Percentiles rank a stretch among this genome's conserved stretches.
Conservation (phyloP, 192 early-diverging fungal species). For the Pecoramyces ruminantium region DNA sequence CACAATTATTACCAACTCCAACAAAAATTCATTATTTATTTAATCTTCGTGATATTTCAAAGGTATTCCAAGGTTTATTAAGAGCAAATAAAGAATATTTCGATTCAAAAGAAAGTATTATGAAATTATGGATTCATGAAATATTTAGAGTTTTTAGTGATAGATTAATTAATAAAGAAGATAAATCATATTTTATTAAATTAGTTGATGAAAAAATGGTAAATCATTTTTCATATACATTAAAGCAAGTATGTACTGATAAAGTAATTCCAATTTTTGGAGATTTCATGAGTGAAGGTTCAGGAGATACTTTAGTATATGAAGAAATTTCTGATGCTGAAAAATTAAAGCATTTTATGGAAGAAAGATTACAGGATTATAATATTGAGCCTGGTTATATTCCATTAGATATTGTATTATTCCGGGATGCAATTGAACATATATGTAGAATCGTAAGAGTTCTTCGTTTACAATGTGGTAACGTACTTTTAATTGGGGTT, state of each 20-base stretch:
- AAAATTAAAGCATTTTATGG: conserved; percentile 26
- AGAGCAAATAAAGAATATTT: conserved; percentile 16
- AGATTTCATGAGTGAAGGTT: conserved; percentile 18
- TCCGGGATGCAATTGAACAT: conserved; percentile 17
- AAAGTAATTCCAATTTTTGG: conserved; percentile 32
- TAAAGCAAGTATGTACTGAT: conserved; percentile 5
- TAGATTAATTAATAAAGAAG: conserved; percentile 23
- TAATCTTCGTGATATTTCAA: conserved; percentile 36
- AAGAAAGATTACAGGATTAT: conserved; percentile 26
- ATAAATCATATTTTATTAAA: conserved; percentile 1
- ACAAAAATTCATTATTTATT: conserved; percentile 45
- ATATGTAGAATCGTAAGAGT: not conserved
- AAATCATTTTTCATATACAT: conserved; percentile 2
- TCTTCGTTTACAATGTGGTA: not conserved
- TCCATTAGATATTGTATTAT: conserved; percentile 37
- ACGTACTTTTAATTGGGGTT: not conserved
- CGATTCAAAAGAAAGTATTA: conserved; percentile 16
- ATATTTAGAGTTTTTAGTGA: conserved; percentile 38
- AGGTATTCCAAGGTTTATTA: conserved; percentile 34
- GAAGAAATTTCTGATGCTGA: conserved; percentile 28
- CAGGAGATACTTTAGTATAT: conserved; percentile 13
- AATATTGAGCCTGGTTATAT: conserved; percentile 35
- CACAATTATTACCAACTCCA: conserved; percentile 32
- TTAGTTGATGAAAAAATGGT: not conserved
- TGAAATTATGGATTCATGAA: conserved; percentile 41